phyloP scores from a whole-genome alignment of 1,284 basidiomycete species.

The Albatrellus sp. region DNA sequence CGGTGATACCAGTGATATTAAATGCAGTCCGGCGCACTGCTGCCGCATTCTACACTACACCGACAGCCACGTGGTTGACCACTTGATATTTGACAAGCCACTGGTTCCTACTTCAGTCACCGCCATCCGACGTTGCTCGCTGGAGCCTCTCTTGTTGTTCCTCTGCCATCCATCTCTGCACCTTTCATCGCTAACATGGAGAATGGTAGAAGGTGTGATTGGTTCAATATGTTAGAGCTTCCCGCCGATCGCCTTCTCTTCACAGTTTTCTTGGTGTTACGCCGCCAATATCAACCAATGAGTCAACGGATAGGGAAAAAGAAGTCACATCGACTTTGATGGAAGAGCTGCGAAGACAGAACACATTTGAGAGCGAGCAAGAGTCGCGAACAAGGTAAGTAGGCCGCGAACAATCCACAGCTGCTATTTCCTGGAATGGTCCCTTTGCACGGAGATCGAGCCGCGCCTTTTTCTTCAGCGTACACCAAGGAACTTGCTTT shows the following conservation, averaged over 20 bases:
- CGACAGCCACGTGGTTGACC: too few species aligned
- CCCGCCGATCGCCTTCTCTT: not conserved
- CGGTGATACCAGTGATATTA: too few species aligned
- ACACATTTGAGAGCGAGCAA: slow-evolving; percentile 84
- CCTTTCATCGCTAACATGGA: slow-evolving; percentile 6
- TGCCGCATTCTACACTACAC: too few species aligned
- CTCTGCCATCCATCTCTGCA: not conserved
- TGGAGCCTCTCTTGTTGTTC: not conserved
- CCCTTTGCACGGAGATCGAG: not conserved
- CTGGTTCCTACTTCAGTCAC: too few species aligned
- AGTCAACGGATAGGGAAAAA: slow-evolving; percentile 63
- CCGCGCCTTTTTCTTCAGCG: too few species aligned
- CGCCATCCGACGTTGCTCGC: too few species aligned
- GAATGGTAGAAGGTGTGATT: slow-evolving; percentile 4
- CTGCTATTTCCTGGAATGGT: too few species aligned
- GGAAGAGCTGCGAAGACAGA: slow-evolving; percentile 80
- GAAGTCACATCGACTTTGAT: slow-evolving; percentile 79
- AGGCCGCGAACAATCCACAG: slow-evolving; percentile 4
- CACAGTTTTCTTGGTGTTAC: slow-evolving; percentile 70
- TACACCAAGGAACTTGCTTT: slow-evolving; percentile 1
- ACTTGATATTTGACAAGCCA: too few species aligned
- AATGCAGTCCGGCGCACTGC: too few species aligned
- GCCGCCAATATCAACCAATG: slow-evolving; percentile 79
- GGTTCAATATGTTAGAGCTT: not conserved
- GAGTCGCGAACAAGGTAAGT: slow-evolving; percentile 83